Conservation (phyloP, 2,329 filamentous ascomycete genomes). For the Coniochaeta ligniaria region DNA sequence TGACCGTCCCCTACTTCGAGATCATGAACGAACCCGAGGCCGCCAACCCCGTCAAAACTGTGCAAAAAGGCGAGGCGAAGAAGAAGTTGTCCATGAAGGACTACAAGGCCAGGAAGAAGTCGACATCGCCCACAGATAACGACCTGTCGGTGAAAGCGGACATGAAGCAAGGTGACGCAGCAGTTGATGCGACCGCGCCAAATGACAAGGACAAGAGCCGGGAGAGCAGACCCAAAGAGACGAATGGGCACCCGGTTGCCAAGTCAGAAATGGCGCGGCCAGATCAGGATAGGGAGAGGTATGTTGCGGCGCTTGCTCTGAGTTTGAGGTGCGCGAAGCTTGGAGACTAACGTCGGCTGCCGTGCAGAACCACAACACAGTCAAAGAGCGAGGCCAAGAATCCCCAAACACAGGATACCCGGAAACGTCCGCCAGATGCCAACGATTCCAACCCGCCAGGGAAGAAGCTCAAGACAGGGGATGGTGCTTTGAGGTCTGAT, state of each 20-base stretch:
- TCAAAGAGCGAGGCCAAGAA: background rate
- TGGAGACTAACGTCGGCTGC: conserved; percentile 5
- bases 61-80: conserved; percentile 33
- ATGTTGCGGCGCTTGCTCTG: conserved; percentile 1
- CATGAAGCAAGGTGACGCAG: conserved; percentile 11
- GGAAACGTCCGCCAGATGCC: conserved; percentile 37
- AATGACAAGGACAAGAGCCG: conserved; percentile 7
- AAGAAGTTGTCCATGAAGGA: conserved; percentile 53
- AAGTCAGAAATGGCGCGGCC: conserved; percentile 20
- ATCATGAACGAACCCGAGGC: conserved; percentile 44
- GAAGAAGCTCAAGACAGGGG: conserved; percentile 39
- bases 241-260: background rate
- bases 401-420: conserved; percentile 30
- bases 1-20: conserved; percentile 50
- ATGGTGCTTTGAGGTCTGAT: background rate
- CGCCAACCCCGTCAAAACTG: conserved; percentile 22
- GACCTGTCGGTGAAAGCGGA: conserved; percentile 12
- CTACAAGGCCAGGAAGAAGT: conserved; percentile 44
- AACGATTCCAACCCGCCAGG: conserved; percentile 35
- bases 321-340: background rate
- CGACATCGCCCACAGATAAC: conserved; percentile 27
- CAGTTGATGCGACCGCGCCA: conserved; percentile 7
- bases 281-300: conserved; percentile 23
- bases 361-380: conserved; percentile 22
- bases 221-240: background rate